Conservation (phyloP, 257 asterid species). For the Avicennia marina region DNA sequence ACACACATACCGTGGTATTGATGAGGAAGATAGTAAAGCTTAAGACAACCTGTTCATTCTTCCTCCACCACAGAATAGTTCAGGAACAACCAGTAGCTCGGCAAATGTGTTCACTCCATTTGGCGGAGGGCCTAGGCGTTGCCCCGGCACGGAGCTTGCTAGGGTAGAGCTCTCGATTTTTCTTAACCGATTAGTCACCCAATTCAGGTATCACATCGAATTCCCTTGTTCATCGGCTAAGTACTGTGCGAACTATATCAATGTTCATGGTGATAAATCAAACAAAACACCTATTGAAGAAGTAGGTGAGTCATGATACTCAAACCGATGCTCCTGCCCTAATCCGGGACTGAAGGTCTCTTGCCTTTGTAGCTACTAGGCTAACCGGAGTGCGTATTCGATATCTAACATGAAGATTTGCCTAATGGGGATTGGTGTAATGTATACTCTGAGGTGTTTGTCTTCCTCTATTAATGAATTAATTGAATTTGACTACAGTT, state of each 20-base stretch:
- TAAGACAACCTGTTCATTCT: no score
- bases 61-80: constrained; percentile 20
- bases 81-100: constrained; percentile 27
- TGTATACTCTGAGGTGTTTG: not conserved
- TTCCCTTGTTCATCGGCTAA: no score
- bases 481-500: constrained; percentile 33
- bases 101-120: constrained; percentile 61
- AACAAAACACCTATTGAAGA: no score
- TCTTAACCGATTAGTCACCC: constrained; percentile 86
- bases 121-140: constrained; percentile 97
- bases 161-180: constrained; percentile 88
- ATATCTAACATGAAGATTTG: no score
- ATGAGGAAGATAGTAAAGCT: no score
- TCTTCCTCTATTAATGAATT: no score
- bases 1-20: no score
- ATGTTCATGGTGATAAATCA: not conserved
- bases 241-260: no score
- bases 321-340: no score
- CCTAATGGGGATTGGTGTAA: not conserved
- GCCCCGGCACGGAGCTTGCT: constrained; percentile 97
- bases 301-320: no score
- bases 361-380: not conserved
- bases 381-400: no score
- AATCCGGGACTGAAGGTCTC: no score
- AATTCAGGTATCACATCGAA: constrained; percentile 80